These are phyloP conservation scores for Phialophora verrucosa DNA, from an alignment of 2,329 filamentous ascomycete species.

Conservation along the genomic window DNA sequence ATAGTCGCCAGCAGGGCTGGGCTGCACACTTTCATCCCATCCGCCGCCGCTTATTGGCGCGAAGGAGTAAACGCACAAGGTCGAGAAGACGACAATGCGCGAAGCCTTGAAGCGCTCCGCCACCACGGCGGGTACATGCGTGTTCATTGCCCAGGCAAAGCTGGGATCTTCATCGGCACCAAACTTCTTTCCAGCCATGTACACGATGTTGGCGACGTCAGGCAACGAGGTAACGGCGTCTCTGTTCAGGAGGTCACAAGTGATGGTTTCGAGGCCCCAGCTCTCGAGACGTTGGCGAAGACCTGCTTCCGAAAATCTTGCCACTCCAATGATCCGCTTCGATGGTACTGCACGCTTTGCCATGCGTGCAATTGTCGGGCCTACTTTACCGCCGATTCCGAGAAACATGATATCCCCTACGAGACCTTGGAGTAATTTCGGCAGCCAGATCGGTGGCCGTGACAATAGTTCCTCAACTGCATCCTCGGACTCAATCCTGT, in stretches of 20 bases:
- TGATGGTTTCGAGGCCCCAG: constrained; percentile 12
- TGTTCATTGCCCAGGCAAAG: constrained; percentile 16
- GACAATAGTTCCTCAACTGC: constrained; percentile 1
- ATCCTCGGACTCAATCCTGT: constrained; percentile 7
- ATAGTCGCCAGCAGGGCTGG: constrained; percentile 6
- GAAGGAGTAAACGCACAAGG: constrained; percentile 7
- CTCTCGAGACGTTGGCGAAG: constrained; percentile 12
- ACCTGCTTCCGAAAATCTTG: constrained; percentile 5
- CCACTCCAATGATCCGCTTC: constrained; percentile 6
- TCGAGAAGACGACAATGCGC: constrained; percentile 10
- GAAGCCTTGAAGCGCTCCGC: constrained; percentile 14
- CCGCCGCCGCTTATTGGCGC: constrained; percentile 7
- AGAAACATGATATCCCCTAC: constrained; percentile 10
- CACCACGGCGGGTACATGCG: constrained; percentile 4
- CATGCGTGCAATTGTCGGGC: constrained; percentile 11
- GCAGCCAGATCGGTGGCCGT: constrained; percentile 8
- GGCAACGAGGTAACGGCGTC: background rate
- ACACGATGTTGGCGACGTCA: constrained; percentile 5
- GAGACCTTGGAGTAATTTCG: background rate
- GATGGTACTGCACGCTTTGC: constrained; percentile 8
- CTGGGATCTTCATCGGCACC: constrained; percentile 4
- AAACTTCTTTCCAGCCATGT: constrained; percentile 14
- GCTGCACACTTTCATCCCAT: constrained; percentile 7
- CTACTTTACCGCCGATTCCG: constrained; percentile 7
- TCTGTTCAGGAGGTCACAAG: constrained; percentile 3